Evolutionary conservation across 169 alveolate genomes (phyloP).

Genomic region (Plasmodium berghei): DNA sequence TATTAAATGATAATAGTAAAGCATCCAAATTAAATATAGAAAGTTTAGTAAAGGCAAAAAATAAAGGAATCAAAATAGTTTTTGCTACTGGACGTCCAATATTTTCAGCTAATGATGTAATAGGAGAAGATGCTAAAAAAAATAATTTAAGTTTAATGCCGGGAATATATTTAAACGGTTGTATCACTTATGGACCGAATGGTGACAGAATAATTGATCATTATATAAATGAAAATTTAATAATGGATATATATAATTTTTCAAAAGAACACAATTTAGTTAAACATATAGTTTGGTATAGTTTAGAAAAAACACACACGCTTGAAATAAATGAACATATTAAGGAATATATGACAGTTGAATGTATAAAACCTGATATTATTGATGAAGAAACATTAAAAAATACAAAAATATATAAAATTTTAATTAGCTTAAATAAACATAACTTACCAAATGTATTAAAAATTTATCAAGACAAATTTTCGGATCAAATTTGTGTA

Average conservation of each 20-base stretch:
- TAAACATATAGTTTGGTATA: constrained; percentile 65
- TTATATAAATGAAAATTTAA: constrained; percentile 38
- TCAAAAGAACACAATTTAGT: constrained; percentile 54
- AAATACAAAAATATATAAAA: constrained; percentile 54
- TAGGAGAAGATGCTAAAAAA: constrained; percentile 49
- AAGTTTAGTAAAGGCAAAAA: constrained; percentile 41
- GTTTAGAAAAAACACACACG: constrained; percentile 50
- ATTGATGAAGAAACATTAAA: constrained; percentile 42
- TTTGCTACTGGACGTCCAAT: constrained; percentile 40
- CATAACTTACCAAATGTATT: constrained; percentile 75
- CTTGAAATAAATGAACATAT: constrained; percentile 58
- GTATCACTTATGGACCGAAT: constrained; percentile 75
- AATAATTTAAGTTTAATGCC: constrained; percentile 60
- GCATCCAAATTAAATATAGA: constrained; percentile 29
- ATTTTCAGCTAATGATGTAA: constrained; percentile 36
- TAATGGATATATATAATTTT: constrained; percentile 57
- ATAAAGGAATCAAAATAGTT: constrained; percentile 52
- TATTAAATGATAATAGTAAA: constrained; percentile 29
- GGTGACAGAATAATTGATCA: constrained; percentile 61
- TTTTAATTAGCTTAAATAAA: constrained; percentile 70
- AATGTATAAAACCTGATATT: constrained; percentile 28
- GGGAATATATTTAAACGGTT: constrained; percentile 80
- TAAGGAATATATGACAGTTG: constrained; percentile 4
- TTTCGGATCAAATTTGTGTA: constrained; percentile 77
- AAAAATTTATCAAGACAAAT: constrained; percentile 65